Percentiles rank a stretch among this genome's conserved stretches.
Evolutionary conservation across 2,329 filamentous ascomycete species (phyloP).

Genomic region (Fusarium udum): DNA sequence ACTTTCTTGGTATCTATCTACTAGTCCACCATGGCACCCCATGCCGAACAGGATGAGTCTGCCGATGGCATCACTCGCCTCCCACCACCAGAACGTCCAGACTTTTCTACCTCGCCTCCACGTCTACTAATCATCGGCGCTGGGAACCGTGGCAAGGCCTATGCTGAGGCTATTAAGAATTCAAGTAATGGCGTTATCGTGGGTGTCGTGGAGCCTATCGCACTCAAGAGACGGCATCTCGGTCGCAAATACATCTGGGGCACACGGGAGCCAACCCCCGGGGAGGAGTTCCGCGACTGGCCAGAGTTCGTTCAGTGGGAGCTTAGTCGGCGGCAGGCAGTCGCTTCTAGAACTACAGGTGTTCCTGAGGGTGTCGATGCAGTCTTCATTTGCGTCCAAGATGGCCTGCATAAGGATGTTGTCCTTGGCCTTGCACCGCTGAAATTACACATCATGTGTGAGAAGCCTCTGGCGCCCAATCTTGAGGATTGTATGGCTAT

Average conservation of each 20-base stretch:
- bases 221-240: not conserved
- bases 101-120: not conserved
- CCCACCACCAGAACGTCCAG: not conserved
- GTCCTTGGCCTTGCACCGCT: not conserved
- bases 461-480: not conserved
- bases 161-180: not conserved
- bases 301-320: not conserved
- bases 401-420: not conserved
- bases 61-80: not conserved
- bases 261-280: not conserved
- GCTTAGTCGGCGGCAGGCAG: not conserved
- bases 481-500: not conserved
- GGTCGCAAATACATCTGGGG: not conserved
- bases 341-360: not conserved
- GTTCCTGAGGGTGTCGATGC: not conserved
- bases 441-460: not conserved
- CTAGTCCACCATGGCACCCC: not conserved
- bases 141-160: not conserved
- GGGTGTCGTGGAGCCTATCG: not conserved
- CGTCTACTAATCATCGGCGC: not conserved
- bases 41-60: not conserved
- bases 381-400: not conserved
- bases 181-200: not conserved
- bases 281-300: not conserved
- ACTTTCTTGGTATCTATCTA: not conserved